Percentiles rank a stretch among this genome's conserved stretches.
phyloP scores from a whole-genome alignment of 1,284 basidiomycete genomes.

The Polyporus tsugae region DNA sequence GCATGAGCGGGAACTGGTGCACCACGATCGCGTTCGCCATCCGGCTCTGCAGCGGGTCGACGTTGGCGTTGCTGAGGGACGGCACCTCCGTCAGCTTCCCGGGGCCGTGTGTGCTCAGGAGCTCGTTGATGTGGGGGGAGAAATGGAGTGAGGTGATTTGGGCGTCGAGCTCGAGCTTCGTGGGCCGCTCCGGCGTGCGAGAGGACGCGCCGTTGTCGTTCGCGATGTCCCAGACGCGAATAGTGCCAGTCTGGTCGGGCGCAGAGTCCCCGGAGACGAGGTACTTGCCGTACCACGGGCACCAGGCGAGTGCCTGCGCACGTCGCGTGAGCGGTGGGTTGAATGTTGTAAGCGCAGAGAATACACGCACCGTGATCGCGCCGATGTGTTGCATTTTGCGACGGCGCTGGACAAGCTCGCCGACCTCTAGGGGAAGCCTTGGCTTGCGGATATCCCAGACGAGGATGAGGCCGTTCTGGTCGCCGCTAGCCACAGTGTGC shows the following conservation, averaged over 20 bases:
- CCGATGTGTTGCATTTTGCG: constrained; percentile 53
- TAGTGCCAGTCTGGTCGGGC: constrained; percentile 66
- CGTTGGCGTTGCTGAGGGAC: constrained; percentile 7
- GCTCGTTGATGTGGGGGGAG: constrained; percentile 87
- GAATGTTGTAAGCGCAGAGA: constrained; percentile 17
- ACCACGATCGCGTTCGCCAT: constrained; percentile 61
- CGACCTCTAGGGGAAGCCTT: constrained; percentile 57
- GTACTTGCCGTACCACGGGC: constrained; percentile 87
- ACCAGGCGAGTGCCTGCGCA: constrained; percentile 88
- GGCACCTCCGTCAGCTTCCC: constrained; percentile 33
- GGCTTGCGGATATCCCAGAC: constrained; percentile 60
- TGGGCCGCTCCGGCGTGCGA: constrained; percentile 58
- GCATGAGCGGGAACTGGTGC: constrained; percentile 60
- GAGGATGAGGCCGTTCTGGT: constrained; percentile 57
- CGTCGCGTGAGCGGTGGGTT: constrained; percentile 2
- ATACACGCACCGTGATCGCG: constrained; percentile 37
- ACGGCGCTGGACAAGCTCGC: constrained; percentile 58
- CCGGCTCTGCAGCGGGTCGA: constrained; percentile 18
- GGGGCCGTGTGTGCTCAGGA: constrained; percentile 85
- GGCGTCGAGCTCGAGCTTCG: constrained; percentile 62
- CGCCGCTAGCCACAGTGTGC: constrained; percentile 59
- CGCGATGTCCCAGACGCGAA: constrained; percentile 71
- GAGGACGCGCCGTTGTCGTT: constrained; percentile 56
- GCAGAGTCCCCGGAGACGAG: constrained; percentile 87
- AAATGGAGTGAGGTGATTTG: constrained; percentile 87